Base-by-base conservation (phyloP, 345 rosid species). In the Citropsis articulata region DNA sequence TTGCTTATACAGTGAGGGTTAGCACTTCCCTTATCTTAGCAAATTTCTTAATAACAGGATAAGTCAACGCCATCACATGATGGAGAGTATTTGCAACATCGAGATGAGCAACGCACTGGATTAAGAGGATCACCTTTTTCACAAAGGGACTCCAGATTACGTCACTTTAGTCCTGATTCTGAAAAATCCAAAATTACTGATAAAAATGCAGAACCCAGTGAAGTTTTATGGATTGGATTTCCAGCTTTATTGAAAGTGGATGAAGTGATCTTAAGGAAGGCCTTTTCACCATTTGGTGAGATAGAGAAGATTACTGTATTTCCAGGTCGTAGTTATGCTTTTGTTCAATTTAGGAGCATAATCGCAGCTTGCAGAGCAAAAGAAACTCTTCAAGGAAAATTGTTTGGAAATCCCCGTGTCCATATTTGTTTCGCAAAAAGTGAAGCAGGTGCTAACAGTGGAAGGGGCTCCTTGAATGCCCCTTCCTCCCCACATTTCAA, bases 301-400 rank as follows among this genome's bases (percentile, higher is more conserved):
- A 83, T 93, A 77, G 92, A 90, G 59, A 95, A 88, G 87, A 88
- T 95, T 55, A 87, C 96, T 25, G 89, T 87, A 71, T 92, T 95
- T 84, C 97, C 98, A 38, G 98, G 99, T 71, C 98, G 98, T 71
- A 95, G 97, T 83, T 95, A 93, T 86, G 99, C 99, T 76, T 95
- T 95, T 85, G 94, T 95, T 81, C 92, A 87, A 36, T 95, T 91
- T 85, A 85, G 87, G 78, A 86, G 78, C 81, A 22, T 86, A 71
- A 75, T 71, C 18, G 86, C 97, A 71, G 98, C 99, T 72, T 91
- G 86, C 86, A 84, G 89, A 86, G 98, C 99, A 27, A 95, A 93
- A 88, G 97, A 95, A 83, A 87, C 93, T 79, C 97, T 95, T 78
- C 96, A 95, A 84, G 99, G 98, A 31, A 93, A 93, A 76, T 77